Evolutionary conservation across 441 rosid genomes (phyloP).

Genomic region (Omphalea diandra): DNA sequence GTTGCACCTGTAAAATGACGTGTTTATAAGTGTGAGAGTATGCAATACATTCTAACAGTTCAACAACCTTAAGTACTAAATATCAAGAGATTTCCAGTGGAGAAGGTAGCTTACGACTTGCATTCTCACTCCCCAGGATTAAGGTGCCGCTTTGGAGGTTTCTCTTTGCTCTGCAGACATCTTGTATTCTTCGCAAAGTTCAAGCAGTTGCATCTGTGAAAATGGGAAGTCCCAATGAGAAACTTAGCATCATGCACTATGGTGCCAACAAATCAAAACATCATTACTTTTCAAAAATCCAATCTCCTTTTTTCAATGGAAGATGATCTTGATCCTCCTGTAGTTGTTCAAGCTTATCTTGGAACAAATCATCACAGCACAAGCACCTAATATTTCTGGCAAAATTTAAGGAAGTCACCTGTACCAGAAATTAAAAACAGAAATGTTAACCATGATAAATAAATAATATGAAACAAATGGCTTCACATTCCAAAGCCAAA

Average conservation of each 20-base stretch:
- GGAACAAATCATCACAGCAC: conserved; percentile 52
- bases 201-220: conserved; percentile 69
- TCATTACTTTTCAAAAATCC: conserved; percentile 72
- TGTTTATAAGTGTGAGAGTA: not conserved
- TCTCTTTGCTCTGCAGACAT: conserved; percentile 73
- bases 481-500: not conserved
- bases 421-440: conserved; percentile 10
- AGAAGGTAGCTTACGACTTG: conserved; percentile 63
- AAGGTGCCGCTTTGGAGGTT: conserved; percentile 67
- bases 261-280: conserved; percentile 3
- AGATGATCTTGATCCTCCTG: conserved; percentile 64
- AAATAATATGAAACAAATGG: not conserved
- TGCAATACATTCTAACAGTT: not conserved
- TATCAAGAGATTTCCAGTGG: not conserved
- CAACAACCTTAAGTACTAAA: not conserved
- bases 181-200: conserved; percentile 82
- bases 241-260: conserved; percentile 10
- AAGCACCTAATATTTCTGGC: conserved; percentile 78
- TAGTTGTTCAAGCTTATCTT: conserved; percentile 60
- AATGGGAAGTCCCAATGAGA: conserved; percentile 18
- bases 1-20: conserved; percentile 56
- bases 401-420: conserved; percentile 86
- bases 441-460: not conserved
- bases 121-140: conserved; percentile 97
- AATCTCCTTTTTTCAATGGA: conserved; percentile 88